Evolutionary conservation across 441 rosid species (phyloP).

Genomic region (Geranium incanum): DNA sequence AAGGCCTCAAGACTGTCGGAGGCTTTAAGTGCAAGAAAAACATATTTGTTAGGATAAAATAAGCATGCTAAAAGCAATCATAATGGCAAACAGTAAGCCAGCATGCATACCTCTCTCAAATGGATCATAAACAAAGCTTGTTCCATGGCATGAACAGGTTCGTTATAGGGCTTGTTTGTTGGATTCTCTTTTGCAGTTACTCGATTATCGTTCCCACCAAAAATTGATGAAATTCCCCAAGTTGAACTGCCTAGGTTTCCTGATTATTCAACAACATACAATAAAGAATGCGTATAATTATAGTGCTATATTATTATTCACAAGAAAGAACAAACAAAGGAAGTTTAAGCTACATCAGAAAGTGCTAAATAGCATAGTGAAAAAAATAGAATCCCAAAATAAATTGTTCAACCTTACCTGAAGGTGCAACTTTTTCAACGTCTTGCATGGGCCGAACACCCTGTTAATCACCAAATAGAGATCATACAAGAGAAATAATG

Average conservation of each 20-base stretch:
- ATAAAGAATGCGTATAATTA: neutral
- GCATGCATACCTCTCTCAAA: slow-evolving; percentile 57
- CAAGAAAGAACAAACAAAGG: neutral
- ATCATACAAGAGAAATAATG: neutral
- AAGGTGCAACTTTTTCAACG: slow-evolving; percentile 43
- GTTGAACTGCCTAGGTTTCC: slow-evolving; percentile 49
- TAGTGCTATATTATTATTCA: neutral
- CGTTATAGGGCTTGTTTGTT: slow-evolving; percentile 35
- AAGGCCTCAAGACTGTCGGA: slow-evolving; percentile 67
- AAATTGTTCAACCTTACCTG: slow-evolving; percentile 31
- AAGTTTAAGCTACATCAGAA: neutral
- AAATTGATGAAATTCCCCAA: slow-evolving; percentile 86
- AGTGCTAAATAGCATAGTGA: neutral
- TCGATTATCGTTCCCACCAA: slow-evolving; percentile 60
- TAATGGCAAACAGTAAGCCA: slow-evolving; percentile 9
- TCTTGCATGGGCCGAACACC: slow-evolving; percentile 46
- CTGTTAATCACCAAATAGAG: slow-evolving; percentile 31
- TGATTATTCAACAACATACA: slow-evolving; percentile 18
- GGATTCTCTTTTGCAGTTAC: slow-evolving; percentile 47
- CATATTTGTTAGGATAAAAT: slow-evolving; percentile 13
- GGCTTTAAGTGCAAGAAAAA: slow-evolving; percentile 44
- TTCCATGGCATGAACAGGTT: slow-evolving; percentile 43
- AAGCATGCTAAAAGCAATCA: slow-evolving; percentile 2
- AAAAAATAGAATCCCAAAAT: no score
- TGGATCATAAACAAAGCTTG: slow-evolving; percentile 59